Base-by-base conservation (phyloP, 129 eudicot genomes). In the Erigeron canadensis region DNA sequence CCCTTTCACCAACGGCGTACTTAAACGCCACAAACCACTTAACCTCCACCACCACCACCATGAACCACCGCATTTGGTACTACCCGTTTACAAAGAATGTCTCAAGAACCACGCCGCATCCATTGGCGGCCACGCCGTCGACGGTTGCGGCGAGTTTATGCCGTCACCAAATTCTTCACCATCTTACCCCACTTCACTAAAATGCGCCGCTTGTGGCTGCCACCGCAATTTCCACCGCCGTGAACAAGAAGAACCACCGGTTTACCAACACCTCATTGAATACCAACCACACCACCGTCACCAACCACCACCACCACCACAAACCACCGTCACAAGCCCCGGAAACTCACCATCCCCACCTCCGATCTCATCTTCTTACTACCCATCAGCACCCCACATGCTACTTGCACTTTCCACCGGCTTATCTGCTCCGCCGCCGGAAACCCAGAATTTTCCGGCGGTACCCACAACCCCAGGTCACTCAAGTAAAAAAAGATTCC, bases 141-240 rank as follows among this genome's bases (percentile, higher is more conserved):
- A 79, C 73, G 82, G 82, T 1, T 79, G 82, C 61, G 82, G 78
- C 13, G 82, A 79, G 69, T 79, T 79, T 37, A 72, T 79, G 78
- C 74, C 82, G 46, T 65, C 82, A 2, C 78, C 82, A 19, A 64
- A 74, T n/a, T 72, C 78, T 0, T 71, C 78, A 1, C 82, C 82
- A 0, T 28, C 74, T 2, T 45, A 55, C 69, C 82, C 82, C 18
- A 65, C 82, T n/a, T 79, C 74, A 6, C 78, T 79, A 72, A 79
- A 79, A 72, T 79, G 82, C 69, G 82, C 82, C 44, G 82, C 82
- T 0, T 79, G 82, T 5, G 82, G 82, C 13, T 79, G 82, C 79
- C 97, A 91, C 96, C 94, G 97, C 50, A 91, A 92, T 69, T 92
- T 92, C 86, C 98, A 92, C 89, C 98, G 98, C 82, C 97, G 97